phyloP scores from a whole-genome alignment of 2,329 filamentous ascomycete genomes.

The Alternaria hordeiaustralica region DNA sequence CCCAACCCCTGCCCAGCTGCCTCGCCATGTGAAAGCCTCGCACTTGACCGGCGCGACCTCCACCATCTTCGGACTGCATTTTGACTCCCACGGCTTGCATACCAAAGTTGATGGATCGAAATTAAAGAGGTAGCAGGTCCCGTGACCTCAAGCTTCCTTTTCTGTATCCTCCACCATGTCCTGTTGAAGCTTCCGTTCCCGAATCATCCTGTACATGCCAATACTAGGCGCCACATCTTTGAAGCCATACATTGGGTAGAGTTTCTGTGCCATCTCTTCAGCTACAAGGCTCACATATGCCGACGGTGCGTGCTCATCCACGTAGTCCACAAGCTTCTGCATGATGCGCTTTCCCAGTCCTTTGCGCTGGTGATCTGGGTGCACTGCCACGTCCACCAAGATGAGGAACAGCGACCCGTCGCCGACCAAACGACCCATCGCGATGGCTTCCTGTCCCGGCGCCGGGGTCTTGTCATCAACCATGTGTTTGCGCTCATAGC shows the following conservation, averaged over 20 bases:
- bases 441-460: constrained; percentile 43
- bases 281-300: constrained; percentile 57
- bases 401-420: constrained; percentile 62
- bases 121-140: neutral
- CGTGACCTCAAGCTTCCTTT: neutral
- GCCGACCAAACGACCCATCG: constrained; percentile 60
- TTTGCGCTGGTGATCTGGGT: constrained; percentile 56
- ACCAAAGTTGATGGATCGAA: neutral
- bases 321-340: constrained; percentile 51
- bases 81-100: neutral
- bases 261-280: constrained; percentile 52
- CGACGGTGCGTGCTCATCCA: constrained; percentile 50
- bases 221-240: constrained; percentile 45
- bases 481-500: constrained; percentile 34
- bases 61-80: neutral
- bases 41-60: neutral
- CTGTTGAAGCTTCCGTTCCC: constrained; percentile 21
- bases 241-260: constrained; percentile 59
- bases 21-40: neutral
- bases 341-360: constrained; percentile 57
- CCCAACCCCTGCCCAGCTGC: neutral
- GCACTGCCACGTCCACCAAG: constrained; percentile 59
- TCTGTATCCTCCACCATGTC: neutral
- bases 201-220: constrained; percentile 40
- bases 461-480: constrained; percentile 25